Conservation (phyloP, 2,329 filamentous ascomycete genomes). For the Zalaria sp. region DNA sequence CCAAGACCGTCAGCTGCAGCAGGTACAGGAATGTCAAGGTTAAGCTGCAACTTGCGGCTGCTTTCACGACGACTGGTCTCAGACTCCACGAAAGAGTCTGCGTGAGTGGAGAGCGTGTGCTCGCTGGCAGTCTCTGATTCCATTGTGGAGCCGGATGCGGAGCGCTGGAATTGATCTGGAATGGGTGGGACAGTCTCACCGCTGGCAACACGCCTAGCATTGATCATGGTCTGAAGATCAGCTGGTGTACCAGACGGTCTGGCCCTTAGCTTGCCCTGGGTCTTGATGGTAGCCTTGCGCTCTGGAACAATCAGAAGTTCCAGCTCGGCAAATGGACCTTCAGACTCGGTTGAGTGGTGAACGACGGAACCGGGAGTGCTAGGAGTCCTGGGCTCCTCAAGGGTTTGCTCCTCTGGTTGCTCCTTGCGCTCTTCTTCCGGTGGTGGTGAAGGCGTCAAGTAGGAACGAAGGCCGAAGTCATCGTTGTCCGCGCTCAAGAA, state of each 20-base stretch:
- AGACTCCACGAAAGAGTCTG: slow-evolving; percentile 12
- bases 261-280: slow-evolving; percentile 73
- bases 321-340: slow-evolving; percentile 11
- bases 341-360: slow-evolving; percentile 48
- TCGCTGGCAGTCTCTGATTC: neutral
- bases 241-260: slow-evolving; percentile 76
- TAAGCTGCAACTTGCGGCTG: slow-evolving; percentile 11
- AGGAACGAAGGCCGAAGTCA: slow-evolving; percentile 40
- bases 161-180: slow-evolving; percentile 13
- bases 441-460: slow-evolving; percentile 26
- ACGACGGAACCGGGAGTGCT: slow-evolving; percentile 83
- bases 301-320: slow-evolving; percentile 57
- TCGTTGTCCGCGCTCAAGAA: slow-evolving; percentile 37
- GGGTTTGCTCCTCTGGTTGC: neutral
- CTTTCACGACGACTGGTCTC: slow-evolving; percentile 8
- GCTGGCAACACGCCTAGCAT: slow-evolving; percentile 74
- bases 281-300: slow-evolving; percentile 74
- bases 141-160: slow-evolving; percentile 8
- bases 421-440: slow-evolving; percentile 10
- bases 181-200: slow-evolving; percentile 37
- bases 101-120: slow-evolving; percentile 9
- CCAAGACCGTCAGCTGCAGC: slow-evolving; percentile 58
- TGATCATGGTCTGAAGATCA: slow-evolving; percentile 64
- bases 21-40: slow-evolving; percentile 64
- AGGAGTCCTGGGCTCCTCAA: slow-evolving; percentile 20